phyloP scores from a whole-genome alignment of 306 rosid genomes.

The Dalbergia cochinchinensis region DNA sequence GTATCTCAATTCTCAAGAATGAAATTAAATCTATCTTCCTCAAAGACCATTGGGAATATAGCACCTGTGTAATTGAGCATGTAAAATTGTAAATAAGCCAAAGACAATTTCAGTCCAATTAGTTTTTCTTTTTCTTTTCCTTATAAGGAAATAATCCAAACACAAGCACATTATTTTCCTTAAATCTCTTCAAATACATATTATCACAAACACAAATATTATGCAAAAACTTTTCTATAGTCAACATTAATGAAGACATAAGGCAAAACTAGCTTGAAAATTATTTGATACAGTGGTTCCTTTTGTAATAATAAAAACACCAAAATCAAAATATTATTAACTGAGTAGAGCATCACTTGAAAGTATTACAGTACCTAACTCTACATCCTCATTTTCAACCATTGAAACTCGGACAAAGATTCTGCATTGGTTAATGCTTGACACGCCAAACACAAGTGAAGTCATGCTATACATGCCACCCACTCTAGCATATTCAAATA shows the following conservation, averaged over 20 bases:
- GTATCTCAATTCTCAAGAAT: conserved; percentile 23
- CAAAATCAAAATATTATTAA: conserved; percentile 23
- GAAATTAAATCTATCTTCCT: not conserved
- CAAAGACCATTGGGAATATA: not conserved
- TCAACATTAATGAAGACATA: conserved; percentile 4
- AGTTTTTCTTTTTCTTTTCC: not conserved
- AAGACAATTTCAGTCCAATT: not conserved
- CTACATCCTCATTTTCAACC: conserved; percentile 1
- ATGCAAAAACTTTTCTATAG: conserved; percentile 10
- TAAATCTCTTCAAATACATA: not conserved
- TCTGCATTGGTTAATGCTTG: conserved; percentile 2
- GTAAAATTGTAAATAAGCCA: not conserved
- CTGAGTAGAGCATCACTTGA: conserved; percentile 6
- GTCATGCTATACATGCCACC: not conserved
- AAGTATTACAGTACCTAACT: conserved; percentile 13
- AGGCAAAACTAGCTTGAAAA: conserved; percentile 17
- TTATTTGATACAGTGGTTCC: conserved; percentile 13
- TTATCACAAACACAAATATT: not conserved
- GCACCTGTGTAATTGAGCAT: not conserved
- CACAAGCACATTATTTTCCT: not conserved
- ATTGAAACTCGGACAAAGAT: conserved; percentile 5
- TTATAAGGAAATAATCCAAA: not conserved
- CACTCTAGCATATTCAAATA: conserved; percentile 28
- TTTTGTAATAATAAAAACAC: conserved; percentile 5
- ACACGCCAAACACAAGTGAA: conserved; percentile 6